Base-by-base conservation (phyloP, 2,329 filamentous ascomycete species). In the Tolypocladium tundrense region DNA sequence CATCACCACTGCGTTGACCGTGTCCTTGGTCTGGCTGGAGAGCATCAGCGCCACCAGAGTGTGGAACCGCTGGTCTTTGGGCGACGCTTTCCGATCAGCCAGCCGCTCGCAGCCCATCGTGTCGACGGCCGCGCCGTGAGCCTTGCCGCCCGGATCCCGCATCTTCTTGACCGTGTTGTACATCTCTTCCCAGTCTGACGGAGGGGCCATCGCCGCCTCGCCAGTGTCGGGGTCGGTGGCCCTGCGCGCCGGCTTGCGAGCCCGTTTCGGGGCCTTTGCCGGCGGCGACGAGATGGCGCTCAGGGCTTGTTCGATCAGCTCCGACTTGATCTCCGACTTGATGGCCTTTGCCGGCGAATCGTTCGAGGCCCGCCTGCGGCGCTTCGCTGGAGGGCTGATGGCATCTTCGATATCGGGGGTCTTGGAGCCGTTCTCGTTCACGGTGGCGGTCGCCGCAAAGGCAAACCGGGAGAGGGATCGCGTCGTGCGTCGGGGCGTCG, bases 61-160 rank as follows among this genome's bases (percentile, higher is more conserved):
- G 67, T 97, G 92, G 66, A 95, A 92, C 8, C 92, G 83, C 69
- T 85, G 85, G 67, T 83, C 81, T 59, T 74, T 77, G 33, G 77
- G 69, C 58, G 74, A 78, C 13, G 80, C 78, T 1, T 65, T 71
- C 19, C 74, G 70, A 53, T 79, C 75, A 3, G 88, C 89, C 11
- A 94, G 79, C 9, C 83, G 82, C 72, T 91, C 91, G 73, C 94
- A 99, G 13, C 94, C 94, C 92, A 97, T 97, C 0, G 93, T 97
- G 71, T 99, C 94, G 13, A 99, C 94, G 0, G 93, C 89, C 1
- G 94, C 94, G 81, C 88, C 73, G 76, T 82, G 69, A 69, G 88
- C 74, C 74, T 73, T 67, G 8, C 79, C 80, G 3, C 79, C 80
- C 0, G 74, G 69, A 5, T 73, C 70, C 2, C 85, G 87, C 91